phyloP scores from a whole-genome alignment of 257 asterid species.

The Gentiana straminea region DNA sequence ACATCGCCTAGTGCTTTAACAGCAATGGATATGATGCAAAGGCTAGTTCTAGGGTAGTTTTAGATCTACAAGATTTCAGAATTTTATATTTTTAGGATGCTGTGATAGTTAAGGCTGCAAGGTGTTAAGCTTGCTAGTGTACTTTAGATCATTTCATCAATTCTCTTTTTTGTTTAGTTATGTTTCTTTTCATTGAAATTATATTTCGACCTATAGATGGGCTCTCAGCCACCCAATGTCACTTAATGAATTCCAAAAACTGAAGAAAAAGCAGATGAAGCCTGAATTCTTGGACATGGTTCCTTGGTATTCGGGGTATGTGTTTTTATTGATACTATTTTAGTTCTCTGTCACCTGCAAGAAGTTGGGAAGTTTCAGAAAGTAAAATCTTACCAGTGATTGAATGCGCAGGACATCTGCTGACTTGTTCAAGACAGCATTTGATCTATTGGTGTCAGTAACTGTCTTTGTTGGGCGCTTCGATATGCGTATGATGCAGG shows the following conservation, averaged over 20 bases:
- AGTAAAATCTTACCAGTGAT: constrained; percentile 11
- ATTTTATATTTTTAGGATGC: too few relatives aligned
- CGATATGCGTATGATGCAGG: constrained; percentile 99
- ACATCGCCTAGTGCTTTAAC: too few relatives aligned
- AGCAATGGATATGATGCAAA: too few relatives aligned
- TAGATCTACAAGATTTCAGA: too few relatives aligned
- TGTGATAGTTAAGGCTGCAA: too few relatives aligned
- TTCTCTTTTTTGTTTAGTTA: too few relatives aligned
- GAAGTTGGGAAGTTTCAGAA: too few relatives aligned
- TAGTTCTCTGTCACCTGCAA: neutral
- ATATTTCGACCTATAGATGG: constrained; percentile 49
- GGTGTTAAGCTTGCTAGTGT: too few relatives aligned
- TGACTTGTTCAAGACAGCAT: constrained; percentile 92
- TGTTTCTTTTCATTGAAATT: neutral
- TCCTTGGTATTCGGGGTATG: constrained; percentile 98
- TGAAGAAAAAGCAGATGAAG: constrained; percentile 82
- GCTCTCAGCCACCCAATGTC: constrained; percentile 96
- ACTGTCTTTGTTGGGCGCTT: constrained; percentile 98
- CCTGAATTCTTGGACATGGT: constrained; percentile 98
- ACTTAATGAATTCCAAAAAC: constrained; percentile 67
- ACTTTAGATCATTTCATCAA: too few relatives aligned
- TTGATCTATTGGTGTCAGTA: constrained; percentile 93
- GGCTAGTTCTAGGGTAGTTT: too few relatives aligned
- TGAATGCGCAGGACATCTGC: constrained; percentile 78
- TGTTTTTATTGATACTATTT: constrained; percentile 1